phyloP scores from a whole-genome alignment of 2,329 filamentous ascomycete genomes.

The Paraphoma chrysanthemicola region DNA sequence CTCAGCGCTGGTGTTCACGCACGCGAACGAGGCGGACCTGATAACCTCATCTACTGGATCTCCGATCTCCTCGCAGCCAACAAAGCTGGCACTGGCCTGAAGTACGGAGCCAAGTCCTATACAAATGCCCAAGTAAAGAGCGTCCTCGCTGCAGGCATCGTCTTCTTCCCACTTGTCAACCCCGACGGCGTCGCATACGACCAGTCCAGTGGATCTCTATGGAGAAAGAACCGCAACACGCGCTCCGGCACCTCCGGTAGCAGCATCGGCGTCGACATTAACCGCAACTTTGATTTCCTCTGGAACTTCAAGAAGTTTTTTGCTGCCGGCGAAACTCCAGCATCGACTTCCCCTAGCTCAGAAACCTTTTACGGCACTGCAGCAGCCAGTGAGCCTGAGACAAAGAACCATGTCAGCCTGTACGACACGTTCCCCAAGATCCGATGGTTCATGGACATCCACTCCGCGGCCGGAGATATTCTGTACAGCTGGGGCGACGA shows the following conservation, averaged over 20 bases:
- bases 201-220: conserved; percentile 39
- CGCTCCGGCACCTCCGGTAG: conserved; percentile 47
- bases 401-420: conserved; percentile 61
- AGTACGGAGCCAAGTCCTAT: conserved; percentile 61
- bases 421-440: conserved; percentile 59
- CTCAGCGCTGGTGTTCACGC: conserved; percentile 64
- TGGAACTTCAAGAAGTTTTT: conserved; percentile 63
- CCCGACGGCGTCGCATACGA: conserved; percentile 47
- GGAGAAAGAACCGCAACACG: conserved; percentile 48
- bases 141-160: conserved; percentile 61
- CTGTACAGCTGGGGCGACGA: conserved; percentile 67
- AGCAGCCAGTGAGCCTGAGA: conserved; percentile 64
- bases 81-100: conserved; percentile 57
- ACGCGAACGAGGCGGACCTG: conserved; percentile 64
- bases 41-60: conserved; percentile 65
- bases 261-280: conserved; percentile 43
- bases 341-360: conserved; percentile 53
- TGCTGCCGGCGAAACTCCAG: conserved; percentile 44
- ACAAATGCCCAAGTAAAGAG: conserved; percentile 60
- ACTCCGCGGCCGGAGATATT: conserved; percentile 61
- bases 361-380: conserved; percentile 60
- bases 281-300: conserved; percentile 59
- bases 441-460: conserved; percentile 66
- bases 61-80: conserved; percentile 64
- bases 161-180: conserved; percentile 54